phyloP scores from a whole-genome alignment of 2,329 filamentous ascomycete genomes.

The Pseudogymnoascus sp. region DNA sequence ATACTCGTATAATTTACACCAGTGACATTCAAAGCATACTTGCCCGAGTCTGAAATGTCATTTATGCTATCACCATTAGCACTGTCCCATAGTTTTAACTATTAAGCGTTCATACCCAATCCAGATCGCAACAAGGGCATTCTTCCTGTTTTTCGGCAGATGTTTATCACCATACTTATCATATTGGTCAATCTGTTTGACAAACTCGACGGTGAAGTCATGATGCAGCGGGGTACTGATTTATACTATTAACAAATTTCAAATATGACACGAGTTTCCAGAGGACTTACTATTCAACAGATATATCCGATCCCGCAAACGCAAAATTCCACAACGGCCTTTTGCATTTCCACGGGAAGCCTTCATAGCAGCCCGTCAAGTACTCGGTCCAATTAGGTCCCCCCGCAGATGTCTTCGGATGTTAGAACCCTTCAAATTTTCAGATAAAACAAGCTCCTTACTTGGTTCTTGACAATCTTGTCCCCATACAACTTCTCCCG shows the following conservation, averaged over 20 bases:
- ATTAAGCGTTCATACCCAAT: conserved; percentile 32
- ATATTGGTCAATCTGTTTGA: conserved; percentile 44
- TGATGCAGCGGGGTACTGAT: conserved; percentile 42
- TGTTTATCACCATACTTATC: conserved; percentile 33
- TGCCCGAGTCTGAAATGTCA: conserved; percentile 44
- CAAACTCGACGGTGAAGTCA: conserved; percentile 41
- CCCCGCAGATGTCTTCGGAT: conserved; percentile 41
- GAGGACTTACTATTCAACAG: conserved; percentile 31
- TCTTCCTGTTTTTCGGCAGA: conserved; percentile 10
- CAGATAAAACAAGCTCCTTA: not conserved
- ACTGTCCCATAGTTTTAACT: not conserved
- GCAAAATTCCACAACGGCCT: conserved; percentile 49
- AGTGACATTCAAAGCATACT: conserved; percentile 34
- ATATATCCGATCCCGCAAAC: conserved; percentile 46
- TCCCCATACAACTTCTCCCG: conserved; percentile 37
- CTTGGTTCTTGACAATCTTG: conserved; percentile 44
- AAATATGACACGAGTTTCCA: not conserved
- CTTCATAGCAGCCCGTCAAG: conserved; percentile 43
- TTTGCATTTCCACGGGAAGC: conserved; percentile 37
- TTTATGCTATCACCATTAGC: conserved; percentile 35
- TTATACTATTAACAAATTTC: not conserved
- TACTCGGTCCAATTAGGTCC: conserved; percentile 49
- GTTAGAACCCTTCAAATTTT: not conserved
- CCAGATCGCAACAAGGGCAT: conserved; percentile 43
- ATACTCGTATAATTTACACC: conserved; percentile 36